Conservation (phyloP, 1,284 basidiomycete genomes). For the Cystobasidiaceae sp. region DNA sequence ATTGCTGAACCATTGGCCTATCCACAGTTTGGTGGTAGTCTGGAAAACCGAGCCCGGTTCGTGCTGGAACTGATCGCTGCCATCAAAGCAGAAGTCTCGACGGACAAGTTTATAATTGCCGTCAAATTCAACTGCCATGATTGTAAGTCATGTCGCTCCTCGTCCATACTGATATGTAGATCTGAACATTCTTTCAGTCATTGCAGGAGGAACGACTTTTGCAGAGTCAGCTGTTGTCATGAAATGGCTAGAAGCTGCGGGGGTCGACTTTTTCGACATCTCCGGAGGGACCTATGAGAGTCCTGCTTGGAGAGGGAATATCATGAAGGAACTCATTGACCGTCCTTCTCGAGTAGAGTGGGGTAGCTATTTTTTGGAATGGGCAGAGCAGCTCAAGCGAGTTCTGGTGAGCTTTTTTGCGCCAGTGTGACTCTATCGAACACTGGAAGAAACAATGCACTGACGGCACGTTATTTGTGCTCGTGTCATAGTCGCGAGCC, state of each 20-base stretch:
- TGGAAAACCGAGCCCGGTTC: slow-evolving; percentile 22
- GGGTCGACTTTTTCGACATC: slow-evolving; percentile 7
- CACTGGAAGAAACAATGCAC: background rate
- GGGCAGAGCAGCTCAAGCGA: background rate
- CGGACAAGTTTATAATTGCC: background rate
- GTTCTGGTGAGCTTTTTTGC: background rate
- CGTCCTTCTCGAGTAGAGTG: background rate
- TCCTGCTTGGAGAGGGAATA: background rate
- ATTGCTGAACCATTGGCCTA: background rate
- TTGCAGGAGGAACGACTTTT: background rate
- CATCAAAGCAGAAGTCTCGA: background rate
- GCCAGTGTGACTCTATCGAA: background rate
- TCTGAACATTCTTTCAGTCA: background rate
- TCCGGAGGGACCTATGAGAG: slow-evolving; percentile 7
- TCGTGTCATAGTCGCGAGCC: background rate
- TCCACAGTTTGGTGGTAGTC: slow-evolving; percentile 41
- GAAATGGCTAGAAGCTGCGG: background rate
- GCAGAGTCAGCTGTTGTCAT: background rate
- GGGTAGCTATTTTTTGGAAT: background rate
- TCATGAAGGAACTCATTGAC: background rate
- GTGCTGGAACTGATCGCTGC: slow-evolving; percentile 45
- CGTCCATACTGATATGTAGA: background rate
- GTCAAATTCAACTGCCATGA: background rate
- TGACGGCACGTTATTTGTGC: background rate
- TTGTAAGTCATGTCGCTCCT: background rate